Percentiles rank a stretch among this genome's conserved stretches.
Conservation (phyloP, 2,329 filamentous ascomycete species). For the Trichoderma cornu-damae region DNA sequence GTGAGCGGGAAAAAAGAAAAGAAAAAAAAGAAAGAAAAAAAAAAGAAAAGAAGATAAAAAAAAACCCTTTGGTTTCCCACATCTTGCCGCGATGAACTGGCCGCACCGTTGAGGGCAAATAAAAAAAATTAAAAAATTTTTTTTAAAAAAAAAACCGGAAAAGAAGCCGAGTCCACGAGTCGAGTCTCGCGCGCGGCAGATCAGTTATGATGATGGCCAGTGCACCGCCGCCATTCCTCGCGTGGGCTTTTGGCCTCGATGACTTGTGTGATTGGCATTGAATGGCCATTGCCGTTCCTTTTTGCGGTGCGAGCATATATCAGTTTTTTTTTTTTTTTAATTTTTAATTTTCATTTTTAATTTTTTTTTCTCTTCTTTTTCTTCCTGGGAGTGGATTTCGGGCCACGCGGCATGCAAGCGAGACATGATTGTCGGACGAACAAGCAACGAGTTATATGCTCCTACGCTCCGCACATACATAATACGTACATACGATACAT, state of each 20-base stretch:
- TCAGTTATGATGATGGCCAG: neutral
- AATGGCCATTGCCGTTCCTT: neutral
- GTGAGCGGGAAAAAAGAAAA: neutral
- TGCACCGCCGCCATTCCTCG: neutral
- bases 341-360: neutral
- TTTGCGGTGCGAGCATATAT: neutral
- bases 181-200: too few relatives aligned
- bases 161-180: neutral
- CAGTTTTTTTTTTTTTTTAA: too few relatives aligned
- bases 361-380: too few relatives aligned
- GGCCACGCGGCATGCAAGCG: slow-evolving; percentile 16
- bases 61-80: neutral
- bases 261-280: neutral
- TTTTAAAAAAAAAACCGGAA: neutral
- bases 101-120: too few relatives aligned
- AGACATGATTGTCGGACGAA: slow-evolving; percentile 5
- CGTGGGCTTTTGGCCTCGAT: neutral
- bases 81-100: neutral
- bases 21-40: neutral
- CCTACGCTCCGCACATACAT: too few relatives aligned
- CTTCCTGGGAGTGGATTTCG: neutral
- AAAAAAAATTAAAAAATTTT: too few relatives aligned
- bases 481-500: too few relatives aligned
- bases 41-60: neutral
- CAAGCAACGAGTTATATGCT: too few relatives aligned